phyloP scores from a whole-genome alignment of 257 asterid genomes.

The Coffea canephora region DNA sequence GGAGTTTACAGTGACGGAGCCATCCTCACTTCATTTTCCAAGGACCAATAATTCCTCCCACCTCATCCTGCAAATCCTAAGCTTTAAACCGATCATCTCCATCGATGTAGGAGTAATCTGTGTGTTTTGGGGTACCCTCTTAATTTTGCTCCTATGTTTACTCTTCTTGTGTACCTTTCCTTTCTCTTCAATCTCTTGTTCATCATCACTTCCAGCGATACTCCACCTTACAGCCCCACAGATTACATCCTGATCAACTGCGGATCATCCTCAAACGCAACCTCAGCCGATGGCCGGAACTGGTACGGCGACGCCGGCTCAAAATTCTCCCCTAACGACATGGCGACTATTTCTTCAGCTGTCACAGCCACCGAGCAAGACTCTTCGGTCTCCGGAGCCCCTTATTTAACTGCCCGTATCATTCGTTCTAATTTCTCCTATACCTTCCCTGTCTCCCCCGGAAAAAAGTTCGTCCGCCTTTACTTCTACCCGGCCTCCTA shows the following conservation, averaged over 20 bases:
- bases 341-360: constrained; percentile 24
- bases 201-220: not conserved
- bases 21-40: too few species aligned
- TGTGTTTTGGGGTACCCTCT: too few species aligned
- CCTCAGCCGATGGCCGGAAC: constrained; percentile 20
- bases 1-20: too few species aligned
- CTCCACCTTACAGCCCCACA: constrained; percentile 26
- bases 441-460: constrained; percentile 38
- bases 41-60: too few species aligned
- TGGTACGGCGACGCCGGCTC: constrained; percentile 46
- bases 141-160: constrained; percentile 14
- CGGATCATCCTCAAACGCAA: constrained; percentile 24
- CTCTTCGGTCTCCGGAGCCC: constrained; percentile 25
- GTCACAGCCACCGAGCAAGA: constrained; percentile 15
- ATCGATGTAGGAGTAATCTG: too few species aligned
- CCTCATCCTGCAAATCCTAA: too few species aligned
- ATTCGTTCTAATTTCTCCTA: constrained; percentile 41
- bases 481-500: constrained; percentile 41
- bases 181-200: constrained; percentile 7
- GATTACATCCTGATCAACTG: constrained; percentile 54
- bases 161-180: constrained; percentile 13
- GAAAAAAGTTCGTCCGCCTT: constrained; percentile 56
- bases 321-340: constrained; percentile 27
- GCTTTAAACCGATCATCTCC: too few species aligned
- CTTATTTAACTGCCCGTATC: constrained; percentile 43